phyloP scores from a whole-genome alignment of 1,284 basidiomycete genomes.

The Lentinula novae-zelandiae region DNA sequence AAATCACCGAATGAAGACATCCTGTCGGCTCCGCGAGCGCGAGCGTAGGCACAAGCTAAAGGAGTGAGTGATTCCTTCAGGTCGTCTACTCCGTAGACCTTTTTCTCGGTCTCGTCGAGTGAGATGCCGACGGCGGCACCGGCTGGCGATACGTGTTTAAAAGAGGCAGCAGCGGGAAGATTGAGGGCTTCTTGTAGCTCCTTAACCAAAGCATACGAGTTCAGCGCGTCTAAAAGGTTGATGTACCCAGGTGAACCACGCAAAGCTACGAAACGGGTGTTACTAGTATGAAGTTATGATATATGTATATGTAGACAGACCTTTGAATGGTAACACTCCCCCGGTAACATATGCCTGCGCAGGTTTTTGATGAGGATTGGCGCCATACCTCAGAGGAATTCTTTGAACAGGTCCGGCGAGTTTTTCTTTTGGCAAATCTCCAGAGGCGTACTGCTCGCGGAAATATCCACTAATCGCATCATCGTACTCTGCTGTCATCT shows the following conservation, averaged over 20 bases:
- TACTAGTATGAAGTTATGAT: background rate
- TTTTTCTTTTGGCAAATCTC: constrained; percentile 61
- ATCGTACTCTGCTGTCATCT: constrained; percentile 94
- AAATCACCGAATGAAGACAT: constrained; percentile 99
- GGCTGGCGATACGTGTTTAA: constrained; percentile 99
- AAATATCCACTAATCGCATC: constrained; percentile 97
- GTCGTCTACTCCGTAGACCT: constrained; percentile 96
- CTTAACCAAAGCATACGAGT: constrained; percentile 95
- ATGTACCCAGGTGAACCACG: constrained; percentile 98
- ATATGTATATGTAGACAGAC: constrained; percentile 32
- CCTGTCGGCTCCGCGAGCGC: constrained; percentile 94
- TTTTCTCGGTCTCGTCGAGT: constrained; percentile 83
- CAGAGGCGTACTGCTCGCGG: constrained; percentile 90
- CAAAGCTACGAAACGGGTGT: constrained; percentile 52
- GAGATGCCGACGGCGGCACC: constrained; percentile 91
- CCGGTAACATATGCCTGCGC: constrained; percentile 94
- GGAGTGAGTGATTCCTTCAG: constrained; percentile 86
- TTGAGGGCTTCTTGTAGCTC: constrained; percentile 86
- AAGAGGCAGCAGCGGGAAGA: constrained; percentile 95
- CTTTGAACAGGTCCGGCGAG: constrained; percentile 76
- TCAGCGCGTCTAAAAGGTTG: constrained; percentile 97
- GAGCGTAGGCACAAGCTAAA: constrained; percentile 91
- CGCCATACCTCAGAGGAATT: constrained; percentile 89
- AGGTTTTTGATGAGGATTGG: constrained; percentile 98
- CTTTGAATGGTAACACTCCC: constrained; percentile 92